These are phyloP conservation scores for Trametopsis cervina DNA, from an alignment of 768 basidiomycete genomes.

Conservation along the genomic window DNA sequence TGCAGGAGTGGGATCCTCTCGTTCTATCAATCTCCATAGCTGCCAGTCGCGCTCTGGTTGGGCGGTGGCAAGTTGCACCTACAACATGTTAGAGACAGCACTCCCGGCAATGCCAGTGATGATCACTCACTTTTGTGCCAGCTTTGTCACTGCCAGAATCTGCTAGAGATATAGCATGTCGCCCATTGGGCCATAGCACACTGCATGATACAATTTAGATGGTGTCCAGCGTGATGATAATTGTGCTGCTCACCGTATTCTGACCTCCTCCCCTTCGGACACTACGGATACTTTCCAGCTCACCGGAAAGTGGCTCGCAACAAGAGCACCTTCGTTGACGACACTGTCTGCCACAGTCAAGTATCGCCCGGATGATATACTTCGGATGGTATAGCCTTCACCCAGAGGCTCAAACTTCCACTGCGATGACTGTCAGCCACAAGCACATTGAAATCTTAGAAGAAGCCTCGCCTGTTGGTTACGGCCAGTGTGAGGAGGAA, in stretches of 20 bases:
- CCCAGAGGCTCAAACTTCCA: constrained; percentile 23
- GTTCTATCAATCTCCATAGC: constrained; percentile 18
- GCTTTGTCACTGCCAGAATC: constrained; percentile 15
- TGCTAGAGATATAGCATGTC: constrained; percentile 17
- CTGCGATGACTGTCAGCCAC: constrained; percentile 3
- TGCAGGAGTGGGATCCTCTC: constrained; percentile 6
- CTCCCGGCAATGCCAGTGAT: too few species aligned
- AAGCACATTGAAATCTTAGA: not conserved
- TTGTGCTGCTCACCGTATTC: constrained; percentile 12
- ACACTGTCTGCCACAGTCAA: constrained; percentile 17
- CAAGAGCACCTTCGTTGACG: constrained; percentile 11
- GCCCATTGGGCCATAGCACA: constrained; percentile 19
- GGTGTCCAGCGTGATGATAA: not conserved
- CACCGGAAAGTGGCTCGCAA: constrained; percentile 21
- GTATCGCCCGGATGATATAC: constrained; percentile 12
- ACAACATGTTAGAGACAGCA: not conserved
- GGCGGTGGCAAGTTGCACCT: constrained; percentile 17
- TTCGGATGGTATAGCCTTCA: constrained; percentile 19
- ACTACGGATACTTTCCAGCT: constrained; percentile 18
- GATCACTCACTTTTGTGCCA: constrained; percentile 16
- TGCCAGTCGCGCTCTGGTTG: constrained; percentile 15
- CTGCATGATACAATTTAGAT: too few species aligned
- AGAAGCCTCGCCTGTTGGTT: constrained; percentile 19
- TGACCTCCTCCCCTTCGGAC: constrained; percentile 10
- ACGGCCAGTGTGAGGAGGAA: constrained; percentile 14